Evolutionary conservation across 1,139 yeast genomes (phyloP).

Genomic region (Groenewaldozyma sp.): DNA sequence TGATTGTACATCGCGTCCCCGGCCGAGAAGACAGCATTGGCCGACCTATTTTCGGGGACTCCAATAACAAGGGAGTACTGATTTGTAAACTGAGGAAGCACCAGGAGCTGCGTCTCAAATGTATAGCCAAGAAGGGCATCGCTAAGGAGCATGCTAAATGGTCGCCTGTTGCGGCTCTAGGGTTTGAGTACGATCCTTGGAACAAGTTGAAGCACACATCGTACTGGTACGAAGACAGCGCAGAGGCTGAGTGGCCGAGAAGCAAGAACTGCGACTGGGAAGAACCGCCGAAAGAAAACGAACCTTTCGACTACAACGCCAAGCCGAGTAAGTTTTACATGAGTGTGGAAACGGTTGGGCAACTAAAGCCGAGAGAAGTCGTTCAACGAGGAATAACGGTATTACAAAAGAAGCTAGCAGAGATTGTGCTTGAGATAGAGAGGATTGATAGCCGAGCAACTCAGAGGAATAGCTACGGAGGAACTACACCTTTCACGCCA

Average conservation of each 20-base stretch:
- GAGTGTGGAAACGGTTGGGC: slow-evolving; percentile 89
- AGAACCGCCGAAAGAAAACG: slow-evolving; percentile 87
- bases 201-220: slow-evolving; percentile 93
- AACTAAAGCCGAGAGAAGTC: slow-evolving; percentile 81
- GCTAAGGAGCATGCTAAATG: slow-evolving; percentile 98
- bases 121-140: slow-evolving; percentile 96
- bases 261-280: slow-evolving; percentile 89
- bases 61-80: slow-evolving; percentile 69
- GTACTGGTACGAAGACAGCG: slow-evolving; percentile 89
- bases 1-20: slow-evolving; percentile 42
- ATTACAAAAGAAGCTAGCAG: slow-evolving; percentile 83
- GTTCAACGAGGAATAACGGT: slow-evolving; percentile 75
- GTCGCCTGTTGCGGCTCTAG: slow-evolving; percentile 97
- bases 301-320: slow-evolving; percentile 77
- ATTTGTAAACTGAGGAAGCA: slow-evolving; percentile 87
- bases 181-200: slow-evolving; percentile 99
- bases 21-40: slow-evolving; percentile 41
- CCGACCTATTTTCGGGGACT: slow-evolving; percentile 74
- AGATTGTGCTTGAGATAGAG: slow-evolving; percentile 73
- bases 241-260: slow-evolving; percentile 87
- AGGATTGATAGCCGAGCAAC: slow-evolving; percentile 20
- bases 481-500: slow-evolving; percentile 6
- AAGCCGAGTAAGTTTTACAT: slow-evolving; percentile 73
- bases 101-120: slow-evolving; percentile 79
- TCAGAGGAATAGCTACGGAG: slow-evolving; percentile 3